phyloP scores from a whole-genome alignment of 1,284 basidiomycete species.

The Trametes hirsuta region DNA sequence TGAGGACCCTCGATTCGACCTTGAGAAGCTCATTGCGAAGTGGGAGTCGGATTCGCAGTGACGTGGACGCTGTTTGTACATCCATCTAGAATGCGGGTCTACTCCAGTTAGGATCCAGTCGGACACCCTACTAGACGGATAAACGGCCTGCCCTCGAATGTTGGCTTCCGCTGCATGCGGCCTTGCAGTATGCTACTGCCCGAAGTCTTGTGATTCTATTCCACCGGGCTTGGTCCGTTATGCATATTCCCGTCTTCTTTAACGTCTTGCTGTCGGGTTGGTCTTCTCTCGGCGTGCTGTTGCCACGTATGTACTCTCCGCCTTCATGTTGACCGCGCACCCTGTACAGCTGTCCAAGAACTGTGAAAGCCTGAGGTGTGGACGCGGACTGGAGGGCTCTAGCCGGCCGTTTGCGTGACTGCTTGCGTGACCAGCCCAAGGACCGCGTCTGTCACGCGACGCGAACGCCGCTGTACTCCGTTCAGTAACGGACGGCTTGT shows the following conservation, averaged over 20 bases:
- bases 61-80: slow-evolving; percentile 23
- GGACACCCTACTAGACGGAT: slow-evolving; percentile 1
- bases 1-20: slow-evolving; percentile 94
- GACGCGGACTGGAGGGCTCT: background rate
- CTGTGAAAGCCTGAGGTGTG: background rate
- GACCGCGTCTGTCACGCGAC: slow-evolving; percentile 28
- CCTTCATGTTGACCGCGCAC: no score
- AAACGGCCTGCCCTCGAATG: background rate
- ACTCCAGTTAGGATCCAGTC: slow-evolving; percentile 1
- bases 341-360: background rate
- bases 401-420: slow-evolving; percentile 1
- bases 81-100: slow-evolving; percentile 24
- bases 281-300: background rate
- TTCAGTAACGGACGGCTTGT: slow-evolving; percentile 2
- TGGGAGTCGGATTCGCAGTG: slow-evolving; percentile 68
- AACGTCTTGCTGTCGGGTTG: background rate
- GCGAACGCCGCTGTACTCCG: slow-evolving; percentile 14
- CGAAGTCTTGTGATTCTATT: background rate
- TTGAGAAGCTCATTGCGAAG: slow-evolving; percentile 87
- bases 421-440: background rate
- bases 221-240: background rate
- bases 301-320: background rate
- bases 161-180: background rate
- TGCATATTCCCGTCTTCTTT: background rate
- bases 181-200: background rate